A percentile compares a stretch with the other conserved stretches of the same genome.
Conservation (phyloP, 352 stramenopile species). For the Phytophthora meadii region DNA sequence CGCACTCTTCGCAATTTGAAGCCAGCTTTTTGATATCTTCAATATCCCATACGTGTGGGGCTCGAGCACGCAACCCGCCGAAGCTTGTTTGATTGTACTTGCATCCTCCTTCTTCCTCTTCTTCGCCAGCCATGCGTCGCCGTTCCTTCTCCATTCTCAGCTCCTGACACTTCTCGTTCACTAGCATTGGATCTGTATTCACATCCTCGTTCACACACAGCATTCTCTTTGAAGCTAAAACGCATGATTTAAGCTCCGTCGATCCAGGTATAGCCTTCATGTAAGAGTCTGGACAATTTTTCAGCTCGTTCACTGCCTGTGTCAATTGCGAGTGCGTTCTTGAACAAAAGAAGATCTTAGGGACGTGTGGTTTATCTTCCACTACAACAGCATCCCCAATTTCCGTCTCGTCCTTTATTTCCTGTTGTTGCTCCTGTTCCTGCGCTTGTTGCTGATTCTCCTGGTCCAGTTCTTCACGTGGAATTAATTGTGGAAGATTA, state of each 20-base stretch:
- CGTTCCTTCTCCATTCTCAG: conserved; percentile 36
- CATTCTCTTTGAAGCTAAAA: conserved; percentile 77
- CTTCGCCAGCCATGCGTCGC: conserved; percentile 9
- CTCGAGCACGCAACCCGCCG: conserved; percentile 33
- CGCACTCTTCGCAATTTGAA: conserved; percentile 70
- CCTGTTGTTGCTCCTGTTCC: conserved; percentile 7
- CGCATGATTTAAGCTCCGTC: conserved; percentile 61
- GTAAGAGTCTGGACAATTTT: conserved; percentile 69
- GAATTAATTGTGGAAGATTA: background rate
- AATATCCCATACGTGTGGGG: conserved; percentile 79
- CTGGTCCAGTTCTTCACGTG: conserved; percentile 9
- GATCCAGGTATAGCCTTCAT: conserved; percentile 38
- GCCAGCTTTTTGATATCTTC: conserved; percentile 72
- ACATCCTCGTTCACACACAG: conserved; percentile 77
- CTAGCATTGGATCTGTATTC: conserved; percentile 50
- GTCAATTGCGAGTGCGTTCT: conserved; percentile 83
- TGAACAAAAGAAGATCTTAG: conserved; percentile 83
- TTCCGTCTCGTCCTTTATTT: conserved; percentile 3
- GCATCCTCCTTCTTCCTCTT: conserved; percentile 54
- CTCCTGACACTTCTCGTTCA: conserved; percentile 78
- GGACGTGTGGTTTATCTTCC: conserved; percentile 36
- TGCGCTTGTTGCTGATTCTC: conserved; percentile 6
- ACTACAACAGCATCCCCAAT: conserved; percentile 5
- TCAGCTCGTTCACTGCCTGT: conserved; percentile 81
- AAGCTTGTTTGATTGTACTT: conserved; percentile 59